Conservation (phyloP, 441 rosid species). For the Arabidopsis hybrid region DNA sequence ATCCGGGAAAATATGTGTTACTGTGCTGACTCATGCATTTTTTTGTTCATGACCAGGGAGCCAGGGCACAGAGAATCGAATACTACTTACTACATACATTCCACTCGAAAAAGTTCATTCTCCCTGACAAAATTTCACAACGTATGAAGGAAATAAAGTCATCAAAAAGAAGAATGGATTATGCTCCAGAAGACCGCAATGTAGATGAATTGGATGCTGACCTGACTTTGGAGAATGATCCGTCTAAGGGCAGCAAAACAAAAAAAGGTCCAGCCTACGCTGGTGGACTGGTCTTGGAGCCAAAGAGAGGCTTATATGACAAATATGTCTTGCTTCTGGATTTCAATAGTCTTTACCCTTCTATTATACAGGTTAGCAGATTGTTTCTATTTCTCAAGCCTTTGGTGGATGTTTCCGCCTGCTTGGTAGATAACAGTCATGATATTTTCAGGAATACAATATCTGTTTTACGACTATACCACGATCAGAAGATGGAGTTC, state of each 20-base stretch:
- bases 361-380: slow-evolving; percentile 91
- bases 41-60: slow-evolving; percentile 68
- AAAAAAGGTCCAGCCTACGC: slow-evolving; percentile 93
- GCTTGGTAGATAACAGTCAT: slow-evolving; percentile 19
- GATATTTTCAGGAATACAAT: slow-evolving; percentile 79
- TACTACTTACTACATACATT: slow-evolving; percentile 94
- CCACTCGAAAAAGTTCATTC: slow-evolving; percentile 87
- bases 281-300: slow-evolving; percentile 99
- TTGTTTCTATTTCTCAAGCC: slow-evolving; percentile 29
- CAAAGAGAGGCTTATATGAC: slow-evolving; percentile 94
- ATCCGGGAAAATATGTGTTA: background rate
- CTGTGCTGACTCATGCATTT: slow-evolving; percentile 26
- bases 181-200: slow-evolving; percentile 55
- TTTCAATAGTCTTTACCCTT: slow-evolving; percentile 98
- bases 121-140: slow-evolving; percentile 85
- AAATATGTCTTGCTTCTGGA: slow-evolving; percentile 93
- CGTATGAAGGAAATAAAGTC: slow-evolving; percentile 63
- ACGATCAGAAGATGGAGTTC: slow-evolving; percentile 78
- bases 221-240: slow-evolving; percentile 55
- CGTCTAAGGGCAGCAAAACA: slow-evolving; percentile 57
- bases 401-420: slow-evolving; percentile 31
- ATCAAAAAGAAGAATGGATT: slow-evolving; percentile 60
- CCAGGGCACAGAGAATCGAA: slow-evolving; percentile 97
- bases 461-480: slow-evolving; percentile 96
- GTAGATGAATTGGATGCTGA: slow-evolving; percentile 60